Base-by-base conservation (phyloP, 441 rosid genomes). In the Jatropha podagrica region DNA sequence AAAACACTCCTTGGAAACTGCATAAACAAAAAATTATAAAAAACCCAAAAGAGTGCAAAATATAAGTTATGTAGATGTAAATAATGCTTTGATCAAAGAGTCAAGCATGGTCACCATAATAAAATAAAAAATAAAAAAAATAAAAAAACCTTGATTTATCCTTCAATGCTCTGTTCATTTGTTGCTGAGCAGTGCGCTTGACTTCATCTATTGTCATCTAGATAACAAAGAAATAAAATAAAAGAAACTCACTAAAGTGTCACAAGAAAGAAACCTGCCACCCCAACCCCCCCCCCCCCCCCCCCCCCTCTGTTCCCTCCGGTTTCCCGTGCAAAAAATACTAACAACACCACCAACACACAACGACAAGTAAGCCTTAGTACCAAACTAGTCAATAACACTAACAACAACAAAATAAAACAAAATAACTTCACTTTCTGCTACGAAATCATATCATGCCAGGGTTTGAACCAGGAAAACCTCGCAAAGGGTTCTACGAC, bases 121-220 rank as follows among this genome's bases (percentile, higher is more conserved):
- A 60, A 72, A 41, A 20, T 56, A 15, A 37, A 7, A 23, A 55
- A 56, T 9, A n/a, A 73, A 76, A 79, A 65, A 23, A 23, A 23
- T 72, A 75, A 79, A 65, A 72, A 75, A 73, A 96, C 99, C 99
- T 92, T 72, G 95, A 75, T 69, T 92, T 97, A 89, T 96, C 92
- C 87, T 91, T 96, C 86, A 96, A 81, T 46, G 98, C 99, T 81
- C 82, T 91, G 84, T 85, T 89, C 83, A 96, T 94, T 84, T 93
- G 98, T 79, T 94, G 89, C 81, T 93, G 99, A 78, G 99, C 99
- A 85, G 91, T 90, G 71, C 98, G 98, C 89, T 87, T 94, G 44
- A 94, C 98, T 82, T 81, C 99, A 88, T 96, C 95, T 84, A 94
- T 93, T 56, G 99, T 96, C 94, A 91, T 94, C 99, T 96, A 82